Base-by-base conservation (phyloP, 257 asterid genomes). In the Nicotiana noctiflora region DNA sequence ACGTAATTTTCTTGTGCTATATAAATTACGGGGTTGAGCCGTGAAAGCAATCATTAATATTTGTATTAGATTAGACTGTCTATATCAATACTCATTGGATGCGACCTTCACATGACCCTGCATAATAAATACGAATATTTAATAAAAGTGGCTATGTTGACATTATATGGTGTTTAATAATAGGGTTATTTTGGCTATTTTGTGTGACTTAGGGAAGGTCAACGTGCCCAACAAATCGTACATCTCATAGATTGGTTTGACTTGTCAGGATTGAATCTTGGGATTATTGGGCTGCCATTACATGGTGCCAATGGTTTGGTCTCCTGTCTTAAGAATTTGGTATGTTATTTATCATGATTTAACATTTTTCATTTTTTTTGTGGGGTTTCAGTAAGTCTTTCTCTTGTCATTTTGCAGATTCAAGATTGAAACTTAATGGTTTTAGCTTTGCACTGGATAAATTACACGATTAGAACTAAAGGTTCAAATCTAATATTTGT, bases 181-280 rank as follows among this genome's bases (percentile, higher is more conserved):
- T 18, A n/a, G 11, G 13, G 4, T 40, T 1, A 0, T 0, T 72
- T 46, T 46, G 8, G 8, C 5, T 23, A 49, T 74, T n/a, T 44
- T 74, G 8, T 49, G 8, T 49, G 78, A 74, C 17, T 49, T 49
- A 23, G 15, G 40, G 61, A 46, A 72, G 60, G 78, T 74, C 78
- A 49, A 74, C 44, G 40, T 23, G 44, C 44, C 61, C 79, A 14
- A 72, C 59, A 46, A 68, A 72, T 11, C 60, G 14, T 72, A 49
- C 40, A 23, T 49, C 25, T 74, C 2, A 49, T 40, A 49, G 79
- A 23, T 9, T 19, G 21, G 61, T 74, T 74, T 74, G 79, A 49
- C 78, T 74, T 49, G 61, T 46, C 79, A 74, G 79, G 79, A 49
- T 61, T 15, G 14, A 13, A 23, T 74, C 23, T 74, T 46, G 40